A percentile compares a stretch with the other conserved stretches of the same genome.
Conservation (phyloP, 345 rosid genomes). For the Raphanus sativus region DNA sequence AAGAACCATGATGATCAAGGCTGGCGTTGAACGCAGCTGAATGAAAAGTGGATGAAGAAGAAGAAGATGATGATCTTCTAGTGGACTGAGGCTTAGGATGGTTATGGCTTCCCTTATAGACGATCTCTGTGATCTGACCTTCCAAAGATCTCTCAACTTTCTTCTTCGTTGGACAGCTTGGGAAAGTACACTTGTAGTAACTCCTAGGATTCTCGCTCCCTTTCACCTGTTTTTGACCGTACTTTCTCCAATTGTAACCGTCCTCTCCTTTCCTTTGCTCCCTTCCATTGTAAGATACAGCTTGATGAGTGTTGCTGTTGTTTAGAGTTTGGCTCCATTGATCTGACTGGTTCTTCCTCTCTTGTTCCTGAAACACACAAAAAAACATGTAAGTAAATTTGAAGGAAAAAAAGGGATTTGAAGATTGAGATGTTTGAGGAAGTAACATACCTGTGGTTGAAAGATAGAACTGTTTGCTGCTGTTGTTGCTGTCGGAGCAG, state of each 20-base stretch:
- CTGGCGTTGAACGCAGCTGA: conserved; percentile 35
- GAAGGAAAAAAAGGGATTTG: not conserved
- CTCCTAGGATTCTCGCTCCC: conserved; percentile 97
- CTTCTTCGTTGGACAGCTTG: conserved; percentile 86
- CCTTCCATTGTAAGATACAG: conserved; percentile 34
- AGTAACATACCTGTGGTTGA: not conserved
- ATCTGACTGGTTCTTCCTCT: not conserved
- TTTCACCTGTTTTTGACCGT: conserved; percentile 95
- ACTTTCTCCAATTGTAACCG: conserved; percentile 97
- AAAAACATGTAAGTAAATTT: not conserved
- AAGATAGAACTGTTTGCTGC: conserved; percentile 40
- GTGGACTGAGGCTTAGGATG: conserved; percentile 86
- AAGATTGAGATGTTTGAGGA: not conserved
- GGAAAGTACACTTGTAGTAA: conserved; percentile 91
- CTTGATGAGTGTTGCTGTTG: conserved; percentile 19
- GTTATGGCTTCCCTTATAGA: conserved; percentile 90
- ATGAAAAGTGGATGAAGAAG: conserved; percentile 44
- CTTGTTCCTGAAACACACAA: not conserved
- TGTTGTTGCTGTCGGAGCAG: conserved; percentile 29
- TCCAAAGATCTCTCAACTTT: conserved; percentile 84
- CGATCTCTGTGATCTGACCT: conserved; percentile 92
- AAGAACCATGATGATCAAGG: conserved; percentile 28
- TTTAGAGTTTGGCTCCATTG: conserved; percentile 27
- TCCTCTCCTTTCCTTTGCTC: conserved; percentile 77
- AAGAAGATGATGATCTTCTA: conserved; percentile 56